Conservation (phyloP, 2,329 filamentous ascomycete species). For the Fusarium citri region DNA sequence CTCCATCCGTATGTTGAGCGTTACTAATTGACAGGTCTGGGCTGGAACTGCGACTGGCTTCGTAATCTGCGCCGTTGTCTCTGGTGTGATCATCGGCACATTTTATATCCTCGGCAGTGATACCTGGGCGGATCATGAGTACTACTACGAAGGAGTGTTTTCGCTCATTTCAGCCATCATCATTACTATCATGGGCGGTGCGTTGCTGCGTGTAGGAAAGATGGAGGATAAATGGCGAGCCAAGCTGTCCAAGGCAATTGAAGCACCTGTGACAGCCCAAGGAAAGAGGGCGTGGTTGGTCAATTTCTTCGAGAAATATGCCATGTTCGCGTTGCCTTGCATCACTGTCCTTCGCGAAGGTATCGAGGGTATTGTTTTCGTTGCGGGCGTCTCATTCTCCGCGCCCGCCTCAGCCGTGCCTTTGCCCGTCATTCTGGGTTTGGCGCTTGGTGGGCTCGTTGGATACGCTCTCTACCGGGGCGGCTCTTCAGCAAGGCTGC, state of each 20-base stretch:
- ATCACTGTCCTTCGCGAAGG: constrained; percentile 88
- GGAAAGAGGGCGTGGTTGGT: constrained; percentile 63
- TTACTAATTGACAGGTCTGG: constrained; percentile 63
- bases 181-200: constrained; percentile 84
- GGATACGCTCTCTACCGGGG: constrained; percentile 79
- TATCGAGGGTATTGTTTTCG: constrained; percentile 88
- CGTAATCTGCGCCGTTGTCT: constrained; percentile 72
- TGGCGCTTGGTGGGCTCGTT: constrained; percentile 73
- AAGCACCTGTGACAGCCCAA: constrained; percentile 61
- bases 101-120: constrained; percentile 77
- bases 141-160: constrained; percentile 87
- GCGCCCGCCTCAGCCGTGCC: constrained; percentile 82
- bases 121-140: constrained; percentile 75
- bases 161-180: constrained; percentile 81
- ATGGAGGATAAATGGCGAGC: constrained; percentile 87
- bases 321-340: constrained; percentile 88
- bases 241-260: constrained; percentile 79
- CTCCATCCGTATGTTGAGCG: not conserved
- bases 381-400: constrained; percentile 84
- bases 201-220: constrained; percentile 83
- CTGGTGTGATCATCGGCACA: constrained; percentile 75
- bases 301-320: constrained; percentile 79
- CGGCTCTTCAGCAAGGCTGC: constrained; percentile 60
- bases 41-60: constrained; percentile 54
- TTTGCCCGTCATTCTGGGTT: constrained; percentile 77